A percentile compares a stretch with the other conserved stretches of the same genome.
Evolutionary conservation across 2,329 filamentous ascomycete genomes (phyloP).

Genomic region (Ceratocystis alfenasii): DNA sequence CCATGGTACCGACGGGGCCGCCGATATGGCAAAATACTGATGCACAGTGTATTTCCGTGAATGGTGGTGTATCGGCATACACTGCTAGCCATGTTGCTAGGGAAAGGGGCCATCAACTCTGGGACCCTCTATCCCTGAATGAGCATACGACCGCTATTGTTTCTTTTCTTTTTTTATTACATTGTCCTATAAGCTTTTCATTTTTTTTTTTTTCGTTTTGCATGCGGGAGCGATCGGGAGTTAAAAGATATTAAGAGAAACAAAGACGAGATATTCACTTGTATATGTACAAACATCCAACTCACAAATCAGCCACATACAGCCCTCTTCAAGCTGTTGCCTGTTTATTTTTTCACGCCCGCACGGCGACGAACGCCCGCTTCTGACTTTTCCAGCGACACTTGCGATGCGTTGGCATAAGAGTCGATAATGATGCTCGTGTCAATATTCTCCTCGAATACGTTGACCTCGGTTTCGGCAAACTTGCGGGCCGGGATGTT

Average conservation of each 20-base stretch:
- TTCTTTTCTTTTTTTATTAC: too few relatives aligned
- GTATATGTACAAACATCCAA: not conserved
- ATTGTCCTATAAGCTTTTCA: too few relatives aligned
- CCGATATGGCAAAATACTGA: not conserved
- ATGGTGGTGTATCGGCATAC: not conserved
- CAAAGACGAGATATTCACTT: not conserved
- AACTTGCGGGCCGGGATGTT: conserved; percentile 33
- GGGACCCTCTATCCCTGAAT: too few relatives aligned
- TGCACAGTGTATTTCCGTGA: not conserved
- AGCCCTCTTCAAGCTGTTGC: not conserved
- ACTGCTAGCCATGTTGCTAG: not conserved
- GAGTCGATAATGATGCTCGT: conserved; percentile 20
- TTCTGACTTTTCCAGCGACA: conserved; percentile 17
- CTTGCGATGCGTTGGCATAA: conserved; percentile 21
- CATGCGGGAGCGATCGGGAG: too few relatives aligned
- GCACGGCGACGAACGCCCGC: conserved; percentile 18
- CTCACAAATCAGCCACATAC: not conserved
- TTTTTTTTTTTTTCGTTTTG: too few relatives aligned
- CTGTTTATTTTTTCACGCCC: conserved; percentile 15
- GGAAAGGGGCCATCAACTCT: too few relatives aligned
- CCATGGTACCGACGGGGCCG: not conserved
- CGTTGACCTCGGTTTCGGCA: conserved; percentile 23
- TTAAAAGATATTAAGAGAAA: too few relatives aligned
- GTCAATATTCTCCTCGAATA: conserved; percentile 22
- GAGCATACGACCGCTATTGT: too few relatives aligned